Base-by-base conservation (phyloP, 2,329 filamentous ascomycete species). In the Pseudogymnoascus sp. region DNA sequence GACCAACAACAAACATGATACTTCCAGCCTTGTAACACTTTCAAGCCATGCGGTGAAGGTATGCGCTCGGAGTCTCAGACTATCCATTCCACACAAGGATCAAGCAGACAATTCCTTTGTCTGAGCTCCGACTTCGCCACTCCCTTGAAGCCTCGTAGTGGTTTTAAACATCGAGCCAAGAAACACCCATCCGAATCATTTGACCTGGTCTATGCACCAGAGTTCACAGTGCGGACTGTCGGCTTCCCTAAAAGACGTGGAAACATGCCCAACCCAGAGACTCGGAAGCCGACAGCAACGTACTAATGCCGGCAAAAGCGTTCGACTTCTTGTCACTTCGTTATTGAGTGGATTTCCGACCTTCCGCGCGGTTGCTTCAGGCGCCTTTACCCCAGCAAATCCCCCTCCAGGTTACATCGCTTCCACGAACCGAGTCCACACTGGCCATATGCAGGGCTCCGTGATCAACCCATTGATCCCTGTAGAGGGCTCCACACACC, bases 361-460 rank as follows among this genome's bases (percentile, higher is more conserved):
- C 49, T 56, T 56, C 49, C 49, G 49, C 49, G 49, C 49, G 49
- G 49, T 56, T 56, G 49, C 49, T 56, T 56, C 49, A 34, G 49
- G 49, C 49, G 28, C 49, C 49, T 34, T 56, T 56, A 56, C 49
- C 49, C 49, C 49, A 56, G 49, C 28, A 18, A 56, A 28, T 28
- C 3, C 31, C 31, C 49, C 49, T 7, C 49, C 28, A 56, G 49
- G 28, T 56, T 36, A 16, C 49, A 21, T 18, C 11, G 43, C 21
- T 9, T 25, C 16, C 16, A 56, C 16, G 49, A 56, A 56, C 49
- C 28, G 9, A 56, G 49, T 5, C 49, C 49, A 56, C 49, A 14
- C n/a, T 34, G 18, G 49, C 49, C n/a, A 56, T 56, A 56, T 56
- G 49, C 49, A 56, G 49, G 49, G 49, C n/a, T 56, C 25, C 49